These are phyloP conservation scores for Caryopteris hybrid DNA, from an alignment of 305 asterid species.

Conservation along the genomic window DNA sequence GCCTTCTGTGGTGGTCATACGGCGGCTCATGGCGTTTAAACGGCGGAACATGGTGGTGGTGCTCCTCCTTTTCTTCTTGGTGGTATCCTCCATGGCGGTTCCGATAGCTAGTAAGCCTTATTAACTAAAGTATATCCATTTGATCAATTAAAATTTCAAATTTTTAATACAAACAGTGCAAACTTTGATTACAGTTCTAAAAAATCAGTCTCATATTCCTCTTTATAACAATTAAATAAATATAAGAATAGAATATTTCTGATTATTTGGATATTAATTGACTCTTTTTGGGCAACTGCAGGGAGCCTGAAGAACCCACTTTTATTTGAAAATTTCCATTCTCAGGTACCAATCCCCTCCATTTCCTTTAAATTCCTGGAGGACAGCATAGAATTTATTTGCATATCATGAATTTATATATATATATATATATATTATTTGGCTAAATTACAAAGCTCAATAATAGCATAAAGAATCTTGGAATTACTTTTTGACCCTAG, in stretches of 20 bases:
- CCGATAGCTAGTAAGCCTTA: constrained; percentile 30
- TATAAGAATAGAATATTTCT: not conserved
- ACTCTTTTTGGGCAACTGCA: not conserved
- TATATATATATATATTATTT: no score
- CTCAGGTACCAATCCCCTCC: constrained; percentile 21
- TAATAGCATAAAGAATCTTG: not conserved
- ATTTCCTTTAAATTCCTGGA: not conserved
- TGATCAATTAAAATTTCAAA: no score
- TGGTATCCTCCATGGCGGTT: constrained; percentile 21
- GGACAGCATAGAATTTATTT: no score
- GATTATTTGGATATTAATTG: not conserved
- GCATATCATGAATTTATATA: no score
- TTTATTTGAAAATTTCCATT: not conserved
- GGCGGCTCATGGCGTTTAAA: constrained; percentile 25
- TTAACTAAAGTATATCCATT: not conserved
- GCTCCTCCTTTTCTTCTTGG: constrained; percentile 21
- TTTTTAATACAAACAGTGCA: no score
- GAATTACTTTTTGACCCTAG: not conserved
- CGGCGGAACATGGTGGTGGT: constrained; percentile 27
- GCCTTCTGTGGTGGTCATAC: not conserved
- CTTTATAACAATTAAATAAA: no score
- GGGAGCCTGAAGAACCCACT: constrained; percentile 24
- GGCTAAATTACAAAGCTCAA: not conserved
- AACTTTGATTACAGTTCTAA: no score
- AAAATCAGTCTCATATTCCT: no score